A percentile compares a stretch with the other conserved stretches of the same genome.
phyloP scores from a whole-genome alignment of 306 rosid genomes.

The Sesbania bispinosa region DNA sequence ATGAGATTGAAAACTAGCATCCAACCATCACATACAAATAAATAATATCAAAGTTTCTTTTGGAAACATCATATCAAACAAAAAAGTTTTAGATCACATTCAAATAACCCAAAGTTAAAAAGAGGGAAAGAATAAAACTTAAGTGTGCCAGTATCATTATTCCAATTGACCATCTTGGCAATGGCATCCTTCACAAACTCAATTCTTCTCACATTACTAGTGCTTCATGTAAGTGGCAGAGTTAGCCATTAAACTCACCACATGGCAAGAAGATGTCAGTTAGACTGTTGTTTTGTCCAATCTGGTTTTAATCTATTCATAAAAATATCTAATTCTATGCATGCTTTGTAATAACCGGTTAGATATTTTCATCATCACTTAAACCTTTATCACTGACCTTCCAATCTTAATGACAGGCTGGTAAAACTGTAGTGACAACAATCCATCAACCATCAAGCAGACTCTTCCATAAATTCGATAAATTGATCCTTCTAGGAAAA shows the following conservation, averaged over 20 bases:
- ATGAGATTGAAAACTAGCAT: background rate
- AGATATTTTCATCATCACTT: background rate
- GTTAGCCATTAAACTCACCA: too few species aligned
- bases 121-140: too few species aligned
- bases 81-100: background rate
- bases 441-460: conserved; percentile 99
- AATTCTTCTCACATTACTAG: too few species aligned
- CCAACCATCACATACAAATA: background rate
- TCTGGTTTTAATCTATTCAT: background rate
- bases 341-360: conserved; percentile 2
- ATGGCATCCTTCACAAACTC: background rate
- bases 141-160: background rate
- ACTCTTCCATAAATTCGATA: conserved; percentile 88
- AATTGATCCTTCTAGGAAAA: conserved; percentile 89
- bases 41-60: background rate
- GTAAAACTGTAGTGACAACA: conserved; percentile 90
- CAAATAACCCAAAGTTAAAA: background rate
- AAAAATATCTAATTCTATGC: background rate
- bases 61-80: background rate
- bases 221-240: too few species aligned
- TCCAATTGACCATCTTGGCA: background rate
- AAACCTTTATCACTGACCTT: background rate
- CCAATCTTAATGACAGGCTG: conserved; percentile 59
- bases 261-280: too few species aligned
- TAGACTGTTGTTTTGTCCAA: too few species aligned